Evolutionary conservation across 768 basidiomycete genomes (phyloP).

Genomic region (Psilocybe azurescens): DNA sequence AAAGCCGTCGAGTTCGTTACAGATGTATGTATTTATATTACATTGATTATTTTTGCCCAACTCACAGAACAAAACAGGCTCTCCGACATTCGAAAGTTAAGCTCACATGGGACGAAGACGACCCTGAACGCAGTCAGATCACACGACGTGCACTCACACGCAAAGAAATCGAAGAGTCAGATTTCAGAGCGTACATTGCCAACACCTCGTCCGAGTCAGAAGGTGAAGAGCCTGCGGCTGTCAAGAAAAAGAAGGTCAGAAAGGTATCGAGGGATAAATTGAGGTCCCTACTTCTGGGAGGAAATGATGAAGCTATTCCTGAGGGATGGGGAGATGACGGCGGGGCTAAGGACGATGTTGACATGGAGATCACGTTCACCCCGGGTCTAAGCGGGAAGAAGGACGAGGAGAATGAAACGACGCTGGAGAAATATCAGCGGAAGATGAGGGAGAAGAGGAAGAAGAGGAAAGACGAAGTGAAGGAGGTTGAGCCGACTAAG

Average conservation of each 20-base stretch:
- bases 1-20: constrained; percentile 90
- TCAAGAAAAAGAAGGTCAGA: constrained; percentile 38
- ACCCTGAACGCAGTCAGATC: constrained; percentile 81
- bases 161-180: constrained; percentile 90
- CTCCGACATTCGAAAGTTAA: constrained; percentile 98
- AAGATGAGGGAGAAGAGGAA: constrained; percentile 91
- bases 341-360: constrained; percentile 57
- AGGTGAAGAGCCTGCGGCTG: constrained; percentile 41
- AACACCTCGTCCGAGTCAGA: constrained; percentile 73
- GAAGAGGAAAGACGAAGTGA: constrained; percentile 73
- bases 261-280: constrained; percentile 67
- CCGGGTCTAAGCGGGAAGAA: constrained; percentile 74
- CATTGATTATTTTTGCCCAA: neutral
- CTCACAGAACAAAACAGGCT: constrained; percentile 56
- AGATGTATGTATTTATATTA: constrained; percentile 61
- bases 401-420: constrained; percentile 75
- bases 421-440: constrained; percentile 86
- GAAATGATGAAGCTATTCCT: constrained; percentile 69
- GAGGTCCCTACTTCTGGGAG: constrained; percentile 76
- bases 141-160: constrained; percentile 80
- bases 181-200: constrained; percentile 83
- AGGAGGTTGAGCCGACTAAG: constrained; percentile 31
- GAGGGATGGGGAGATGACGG: constrained; percentile 80
- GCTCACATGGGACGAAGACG: constrained; percentile 98
- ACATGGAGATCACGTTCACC: constrained; percentile 96